Conservation (phyloP, 2,329 filamentous ascomycete species). For the Fusarium tricinctum region DNA sequence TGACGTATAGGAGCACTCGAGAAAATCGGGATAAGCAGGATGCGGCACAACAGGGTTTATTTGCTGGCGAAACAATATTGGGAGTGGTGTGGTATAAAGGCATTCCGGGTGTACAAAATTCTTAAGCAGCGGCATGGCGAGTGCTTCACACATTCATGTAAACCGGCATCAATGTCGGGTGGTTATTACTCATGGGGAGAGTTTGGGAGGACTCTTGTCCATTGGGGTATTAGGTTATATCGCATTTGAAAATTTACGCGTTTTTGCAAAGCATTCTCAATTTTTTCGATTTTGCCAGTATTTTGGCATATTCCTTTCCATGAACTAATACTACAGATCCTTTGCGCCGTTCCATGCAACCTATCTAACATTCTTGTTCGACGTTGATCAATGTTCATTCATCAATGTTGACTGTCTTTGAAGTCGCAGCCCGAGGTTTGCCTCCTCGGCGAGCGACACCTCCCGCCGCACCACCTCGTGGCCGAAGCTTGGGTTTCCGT, state of each 20-base stretch:
- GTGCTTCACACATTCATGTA: slow-evolving; percentile 37
- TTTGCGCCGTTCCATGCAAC: slow-evolving; percentile 46
- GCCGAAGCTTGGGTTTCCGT: slow-evolving; percentile 48
- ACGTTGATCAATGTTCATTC: not conserved
- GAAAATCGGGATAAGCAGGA: slow-evolving; percentile 39
- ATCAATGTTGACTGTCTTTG: slow-evolving; percentile 36
- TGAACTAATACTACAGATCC: slow-evolving; percentile 20
- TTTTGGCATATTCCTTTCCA: slow-evolving; percentile 4
- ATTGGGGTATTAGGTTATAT: slow-evolving; percentile 37
- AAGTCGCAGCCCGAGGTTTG: slow-evolving; percentile 44
- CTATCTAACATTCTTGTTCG: not conserved
- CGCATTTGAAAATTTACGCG: slow-evolving; percentile 42
- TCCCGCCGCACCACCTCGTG: slow-evolving; percentile 47
- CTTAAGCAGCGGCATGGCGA: slow-evolving; percentile 30
- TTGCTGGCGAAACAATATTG: slow-evolving; percentile 43
- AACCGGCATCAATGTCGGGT: slow-evolving; percentile 40
- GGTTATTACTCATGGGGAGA: slow-evolving; percentile 31
- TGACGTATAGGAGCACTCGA: slow-evolving; percentile 46
- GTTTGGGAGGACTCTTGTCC: slow-evolving; percentile 37
- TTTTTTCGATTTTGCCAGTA: not conserved
- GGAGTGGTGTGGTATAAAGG: slow-evolving; percentile 29
- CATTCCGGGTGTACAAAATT: slow-evolving; percentile 46
- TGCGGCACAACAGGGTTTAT: slow-evolving; percentile 36
- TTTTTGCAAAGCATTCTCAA: slow-evolving; percentile 30
- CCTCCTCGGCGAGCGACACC: slow-evolving; percentile 50